phyloP scores from a whole-genome alignment of 2,329 filamentous ascomycete species.

The Talaromyces sp. region DNA sequence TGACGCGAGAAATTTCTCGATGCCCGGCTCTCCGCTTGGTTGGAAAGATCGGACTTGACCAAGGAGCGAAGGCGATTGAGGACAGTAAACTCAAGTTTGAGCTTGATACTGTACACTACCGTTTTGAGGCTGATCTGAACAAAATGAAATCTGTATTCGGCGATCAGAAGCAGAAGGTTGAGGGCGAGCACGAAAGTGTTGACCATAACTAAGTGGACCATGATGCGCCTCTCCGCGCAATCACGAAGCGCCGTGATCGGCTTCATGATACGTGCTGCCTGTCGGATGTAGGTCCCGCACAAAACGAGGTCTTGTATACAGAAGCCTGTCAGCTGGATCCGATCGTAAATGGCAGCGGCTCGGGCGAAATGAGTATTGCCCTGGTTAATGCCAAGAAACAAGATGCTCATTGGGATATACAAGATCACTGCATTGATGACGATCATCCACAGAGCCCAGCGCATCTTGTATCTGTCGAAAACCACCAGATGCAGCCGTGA shows the following conservation, averaged over 20 bases:
- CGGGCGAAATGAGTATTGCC: not conserved
- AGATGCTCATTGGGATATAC: constrained; percentile 42
- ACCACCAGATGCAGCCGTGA: constrained; percentile 48
- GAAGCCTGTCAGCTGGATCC: constrained; percentile 54
- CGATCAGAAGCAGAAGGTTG: not conserved
- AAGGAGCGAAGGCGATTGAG: not conserved
- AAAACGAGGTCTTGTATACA: constrained; percentile 56
- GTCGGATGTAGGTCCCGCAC: constrained; percentile 31
- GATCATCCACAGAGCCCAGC: constrained; percentile 45
- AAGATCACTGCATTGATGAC: constrained; percentile 42
- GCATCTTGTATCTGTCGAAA: constrained; percentile 29
- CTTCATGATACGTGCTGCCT: not conserved
- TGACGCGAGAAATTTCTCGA: not conserved
- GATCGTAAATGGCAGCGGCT: constrained; percentile 43
- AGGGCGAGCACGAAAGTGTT: not conserved
- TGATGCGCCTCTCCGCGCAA: not conserved
- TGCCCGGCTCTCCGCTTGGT: not conserved
- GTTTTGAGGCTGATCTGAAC: constrained; percentile 34
- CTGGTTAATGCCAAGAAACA: constrained; percentile 37
- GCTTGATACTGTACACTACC: constrained; percentile 46
- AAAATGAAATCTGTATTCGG: not conserved
- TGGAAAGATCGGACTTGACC: not conserved
- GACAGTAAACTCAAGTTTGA: constrained; percentile 47
- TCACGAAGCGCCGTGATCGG: not conserved
- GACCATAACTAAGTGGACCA: not conserved